Evolutionary conservation across 1,284 basidiomycete genomes (phyloP).

Genomic region (Erythrobasidium hasegawianum): DNA sequence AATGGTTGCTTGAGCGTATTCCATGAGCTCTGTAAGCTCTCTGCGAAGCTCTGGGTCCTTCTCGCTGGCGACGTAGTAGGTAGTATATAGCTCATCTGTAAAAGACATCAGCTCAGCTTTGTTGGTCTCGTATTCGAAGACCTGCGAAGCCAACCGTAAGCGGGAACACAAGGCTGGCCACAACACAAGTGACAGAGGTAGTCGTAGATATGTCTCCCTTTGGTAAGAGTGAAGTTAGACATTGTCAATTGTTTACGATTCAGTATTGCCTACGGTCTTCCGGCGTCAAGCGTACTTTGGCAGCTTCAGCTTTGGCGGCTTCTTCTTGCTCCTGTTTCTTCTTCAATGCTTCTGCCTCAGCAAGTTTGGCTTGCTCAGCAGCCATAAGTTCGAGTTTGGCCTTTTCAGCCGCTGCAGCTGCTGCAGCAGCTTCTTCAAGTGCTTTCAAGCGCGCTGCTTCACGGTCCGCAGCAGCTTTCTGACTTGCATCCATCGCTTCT

Average conservation of each 20-base stretch:
- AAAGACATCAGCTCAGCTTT: neutral
- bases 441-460: neutral
- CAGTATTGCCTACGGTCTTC: neutral
- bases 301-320: neutral
- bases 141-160: neutral
- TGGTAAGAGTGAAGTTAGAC: neutral
- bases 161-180: neutral
- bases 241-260: neutral
- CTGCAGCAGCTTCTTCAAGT: conserved; percentile 7
- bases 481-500: neutral
- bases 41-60: neutral
- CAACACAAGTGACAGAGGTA: neutral
- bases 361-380: too few relatives aligned
- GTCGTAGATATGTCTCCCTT: neutral
- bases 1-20: neutral
- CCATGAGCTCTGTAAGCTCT: neutral
- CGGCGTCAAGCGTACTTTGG: neutral
- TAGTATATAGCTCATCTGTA: neutral
- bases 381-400: too few relatives aligned
- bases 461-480: neutral
- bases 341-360: neutral
- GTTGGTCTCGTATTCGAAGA: neutral
- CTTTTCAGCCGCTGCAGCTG: conserved; percentile 7
- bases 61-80: neutral
- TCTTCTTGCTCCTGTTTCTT: neutral